Base-by-base conservation (phyloP, 2,329 filamentous ascomycete species). In the Aspergillus piperis region DNA sequence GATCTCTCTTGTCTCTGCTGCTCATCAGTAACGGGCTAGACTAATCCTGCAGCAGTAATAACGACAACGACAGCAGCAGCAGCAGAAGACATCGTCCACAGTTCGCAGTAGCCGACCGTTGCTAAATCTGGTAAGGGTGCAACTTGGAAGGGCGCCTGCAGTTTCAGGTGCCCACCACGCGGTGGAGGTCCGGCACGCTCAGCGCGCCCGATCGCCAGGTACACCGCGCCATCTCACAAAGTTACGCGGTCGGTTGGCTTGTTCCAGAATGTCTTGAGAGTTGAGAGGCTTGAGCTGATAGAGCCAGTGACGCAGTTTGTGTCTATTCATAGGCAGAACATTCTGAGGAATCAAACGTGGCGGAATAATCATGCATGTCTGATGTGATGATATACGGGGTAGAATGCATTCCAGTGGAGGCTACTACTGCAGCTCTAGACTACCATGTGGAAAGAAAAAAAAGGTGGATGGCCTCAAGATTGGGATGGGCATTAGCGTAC, bases 201-300 rank as follows among this genome's bases (percentile, higher is more conserved):
- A 44, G 41, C 41, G 41, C 41, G 41, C 41, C 41, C 53, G 53
- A 55, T 55, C 53, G 53, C 53, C 53, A 55, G 53, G 53, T 47
- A 55, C 53, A 47, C 39, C 25, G 17, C 32, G 38, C 30, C 23
- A 27, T 17, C 15, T 15, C 21, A 36, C 32, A 36, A 36, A 15
- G 13, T 49, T 23, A 27, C 44, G 23, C 23, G 25, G 25, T 36
- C 32, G 11, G 32, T 13, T 50, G 25, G 47, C 47, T 50, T n/a
- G 47, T 50, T 50, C 47, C 47, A 50, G 47, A 50, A 50, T 50
- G 47, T 50, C 47, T 50, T 27, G 47, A 23, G 47, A 25, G 25
- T 25, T 25, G 25, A 7, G 25, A 27, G 32, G 32, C 32, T 36
- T 36, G 11, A 36, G 32, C 11, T 36, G 11, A 13, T 13, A 13